These are phyloP conservation scores for Pseudoturritis turrita DNA, from an alignment of 345 rosid genomes.

Conservation along the genomic window DNA sequence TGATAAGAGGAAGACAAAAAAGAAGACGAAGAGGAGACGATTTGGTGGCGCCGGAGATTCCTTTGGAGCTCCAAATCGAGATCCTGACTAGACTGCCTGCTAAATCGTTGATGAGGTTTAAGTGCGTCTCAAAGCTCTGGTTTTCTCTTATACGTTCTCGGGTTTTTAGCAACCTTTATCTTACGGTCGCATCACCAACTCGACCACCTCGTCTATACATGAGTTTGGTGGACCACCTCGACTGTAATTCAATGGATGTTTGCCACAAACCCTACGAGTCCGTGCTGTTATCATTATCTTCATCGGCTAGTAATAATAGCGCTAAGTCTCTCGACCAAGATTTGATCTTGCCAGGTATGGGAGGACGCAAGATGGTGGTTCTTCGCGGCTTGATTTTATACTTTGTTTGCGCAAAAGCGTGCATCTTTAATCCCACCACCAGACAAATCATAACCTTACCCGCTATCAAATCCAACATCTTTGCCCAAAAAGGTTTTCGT, in stretches of 20 bases:
- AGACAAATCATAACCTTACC: not conserved
- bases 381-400: not conserved
- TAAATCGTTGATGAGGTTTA: not conserved
- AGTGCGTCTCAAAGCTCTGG: conserved; percentile 3
- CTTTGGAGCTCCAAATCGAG: not conserved
- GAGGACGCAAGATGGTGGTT: not conserved
- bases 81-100: not conserved
- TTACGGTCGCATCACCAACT: not conserved
- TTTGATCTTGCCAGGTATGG: not conserved
- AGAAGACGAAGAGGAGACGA: not conserved
- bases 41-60: not conserved
- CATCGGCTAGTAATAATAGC: not conserved
- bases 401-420: not conserved
- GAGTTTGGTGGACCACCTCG: not conserved
- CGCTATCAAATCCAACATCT: not conserved
- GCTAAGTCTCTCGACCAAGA: not conserved
- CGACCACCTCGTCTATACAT: not conserved
- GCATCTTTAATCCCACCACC: not conserved
- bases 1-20: too few relatives aligned
- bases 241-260: not conserved
- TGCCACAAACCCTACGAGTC: not conserved
- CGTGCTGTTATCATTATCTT: not conserved
- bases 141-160: not conserved
- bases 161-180: not conserved
- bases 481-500: not conserved